These are phyloP conservation scores for Juncus inflexus DNA, from an alignment of 176 grass and related monocot species.

Conservation along the genomic window DNA sequence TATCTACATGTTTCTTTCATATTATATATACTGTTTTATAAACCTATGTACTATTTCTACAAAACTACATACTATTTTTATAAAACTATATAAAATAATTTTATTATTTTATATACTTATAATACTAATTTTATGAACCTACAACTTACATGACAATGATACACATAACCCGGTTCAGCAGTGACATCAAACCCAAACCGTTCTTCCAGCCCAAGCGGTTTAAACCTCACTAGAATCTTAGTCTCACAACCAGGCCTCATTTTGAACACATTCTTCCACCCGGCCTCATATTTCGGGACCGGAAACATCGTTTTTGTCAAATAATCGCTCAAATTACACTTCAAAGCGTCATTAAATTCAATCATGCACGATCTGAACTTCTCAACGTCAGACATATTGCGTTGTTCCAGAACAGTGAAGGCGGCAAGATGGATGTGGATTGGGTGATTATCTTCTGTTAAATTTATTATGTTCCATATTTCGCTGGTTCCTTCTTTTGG, in stretches of 20 bases:
- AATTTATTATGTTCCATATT: conserved; percentile 88
- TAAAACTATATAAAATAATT: no score
- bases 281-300: conserved; percentile 44
- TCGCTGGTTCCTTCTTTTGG: conserved; percentile 56
- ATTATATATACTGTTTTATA: no score
- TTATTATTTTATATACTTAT: no score
- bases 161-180: conserved; percentile 69
- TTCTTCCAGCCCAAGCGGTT: conserved; percentile 30
- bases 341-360: conserved; percentile 36
- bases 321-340: conserved; percentile 34
- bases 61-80: no score
- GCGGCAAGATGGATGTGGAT: conserved; percentile 71
- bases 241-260: conserved; percentile 46
- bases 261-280: conserved; percentile 99
- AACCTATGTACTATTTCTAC: no score
- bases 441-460: conserved; percentile 90
- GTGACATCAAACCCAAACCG: conserved; percentile 54
- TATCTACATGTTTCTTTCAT: no score
- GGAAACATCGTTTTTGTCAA: conserved; percentile 19
- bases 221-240: conserved; percentile 62
- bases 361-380: conserved; percentile 59
- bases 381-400: conserved; percentile 41
- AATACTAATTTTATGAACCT: not conserved
- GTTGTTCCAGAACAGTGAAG: conserved; percentile 59
- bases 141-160: conserved; percentile 78